Evolutionary conservation across 148 eudicot genomes (phyloP).

Genomic region (Vaccinium corymbosum): DNA sequence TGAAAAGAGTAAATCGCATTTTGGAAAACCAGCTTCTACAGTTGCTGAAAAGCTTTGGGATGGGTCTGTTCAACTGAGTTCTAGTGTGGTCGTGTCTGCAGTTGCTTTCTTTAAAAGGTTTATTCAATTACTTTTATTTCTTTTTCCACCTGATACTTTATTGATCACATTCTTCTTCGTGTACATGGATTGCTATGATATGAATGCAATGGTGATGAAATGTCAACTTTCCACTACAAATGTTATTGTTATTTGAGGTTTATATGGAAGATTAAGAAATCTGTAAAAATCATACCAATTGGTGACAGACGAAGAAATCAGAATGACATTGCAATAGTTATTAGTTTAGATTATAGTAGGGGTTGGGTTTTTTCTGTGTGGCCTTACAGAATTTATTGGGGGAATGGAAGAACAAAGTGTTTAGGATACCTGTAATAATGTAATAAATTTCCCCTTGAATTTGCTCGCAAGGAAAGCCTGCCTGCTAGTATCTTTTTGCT

Average conservation of each 20-base stretch:
- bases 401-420: background rate
- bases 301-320: background rate
- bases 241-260: background rate
- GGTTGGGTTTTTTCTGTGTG: background rate
- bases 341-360: background rate
- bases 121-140: slow-evolving; percentile 20
- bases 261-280: background rate
- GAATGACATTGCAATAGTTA: background rate
- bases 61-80: slow-evolving; percentile 68
- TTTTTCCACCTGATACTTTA: background rate
- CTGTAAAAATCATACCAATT: background rate
- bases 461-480: background rate
- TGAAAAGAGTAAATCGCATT: slow-evolving; percentile 25
- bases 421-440: background rate
- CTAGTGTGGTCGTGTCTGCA: slow-evolving; percentile 48
- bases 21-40: slow-evolving; percentile 27
- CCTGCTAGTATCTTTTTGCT: background rate
- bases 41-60: slow-evolving; percentile 66
- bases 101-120: slow-evolving; percentile 82
- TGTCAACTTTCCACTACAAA: background rate
- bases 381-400: background rate
- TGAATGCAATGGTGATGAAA: background rate
- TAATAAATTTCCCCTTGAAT: background rate
- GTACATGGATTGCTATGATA: background rate
- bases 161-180: slow-evolving; percentile 5